These are phyloP conservation scores for Kwoniella sp. DNA, from an alignment of 768 basidiomycete species.

Conservation along the genomic window DNA sequence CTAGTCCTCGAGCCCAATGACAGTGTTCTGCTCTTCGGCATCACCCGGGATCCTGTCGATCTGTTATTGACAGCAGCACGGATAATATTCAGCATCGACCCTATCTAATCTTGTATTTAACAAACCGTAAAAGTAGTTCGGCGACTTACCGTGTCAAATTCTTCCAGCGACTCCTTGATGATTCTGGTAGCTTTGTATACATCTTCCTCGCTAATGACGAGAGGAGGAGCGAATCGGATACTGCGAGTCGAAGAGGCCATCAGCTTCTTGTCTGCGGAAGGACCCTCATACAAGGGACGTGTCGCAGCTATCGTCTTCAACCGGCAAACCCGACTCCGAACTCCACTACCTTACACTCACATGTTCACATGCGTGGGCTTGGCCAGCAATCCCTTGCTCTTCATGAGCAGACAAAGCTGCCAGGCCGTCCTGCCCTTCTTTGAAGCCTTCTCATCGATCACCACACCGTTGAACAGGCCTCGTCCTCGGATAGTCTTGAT, in stretches of 20 bases:
- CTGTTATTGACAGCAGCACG: conserved; percentile 19
- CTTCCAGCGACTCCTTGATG: conserved; percentile 74
- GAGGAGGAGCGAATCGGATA: conserved; percentile 92
- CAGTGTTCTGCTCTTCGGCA: conserved; percentile 50
- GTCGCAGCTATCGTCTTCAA: not conserved
- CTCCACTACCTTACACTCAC: too few species aligned
- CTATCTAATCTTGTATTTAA: not conserved
- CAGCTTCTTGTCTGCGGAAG: too few species aligned
- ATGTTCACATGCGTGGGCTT: conserved; percentile 96
- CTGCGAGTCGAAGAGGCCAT: conserved; percentile 62
- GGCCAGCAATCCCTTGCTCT: conserved; percentile 84
- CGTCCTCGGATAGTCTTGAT: conserved; percentile 78
- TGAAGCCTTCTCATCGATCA: conserved; percentile 83
- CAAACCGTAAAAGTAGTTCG: not conserved
- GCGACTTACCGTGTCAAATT: conserved; percentile 71
- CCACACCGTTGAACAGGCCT: conserved; percentile 88
- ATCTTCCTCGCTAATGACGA: conserved; percentile 90
- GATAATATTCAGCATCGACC: conserved; percentile 8
- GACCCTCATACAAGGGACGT: not conserved
- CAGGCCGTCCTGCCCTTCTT: conserved; percentile 81
- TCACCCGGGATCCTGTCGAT: conserved; percentile 54
- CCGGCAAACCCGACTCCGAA: too few species aligned
- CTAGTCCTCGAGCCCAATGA: conserved; percentile 47
- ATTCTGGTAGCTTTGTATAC: conserved; percentile 71
- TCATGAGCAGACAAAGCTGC: conserved; percentile 91